Base-by-base conservation (phyloP, 495 filamentous ascomycete species). In the Ramalina peruviana region DNA sequence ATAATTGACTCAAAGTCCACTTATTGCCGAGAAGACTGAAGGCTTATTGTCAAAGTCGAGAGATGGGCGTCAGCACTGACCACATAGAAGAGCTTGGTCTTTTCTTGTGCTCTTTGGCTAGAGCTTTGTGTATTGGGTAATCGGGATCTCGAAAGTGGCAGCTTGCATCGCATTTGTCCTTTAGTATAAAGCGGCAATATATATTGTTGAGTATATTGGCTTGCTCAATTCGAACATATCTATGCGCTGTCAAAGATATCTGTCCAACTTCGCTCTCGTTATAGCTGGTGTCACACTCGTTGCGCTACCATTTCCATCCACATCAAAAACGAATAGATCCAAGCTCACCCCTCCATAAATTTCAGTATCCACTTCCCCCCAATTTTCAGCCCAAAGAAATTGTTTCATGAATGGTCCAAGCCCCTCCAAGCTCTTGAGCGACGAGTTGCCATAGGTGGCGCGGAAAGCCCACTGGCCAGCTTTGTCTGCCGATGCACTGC, bases 261-360 rank as follows among this genome's bases (percentile, higher is more conserved):
- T 54, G 39, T 38, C 26, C 30, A 64, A 53, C n/a, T 36, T 61
- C 13, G 58, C 54, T 47, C 58, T 50, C 33, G 46, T 53, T 1
- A 45, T 54, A n/a, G 55, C 48, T 30, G 61, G 50, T 36, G 45
- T 64, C 30, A 65, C 58, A 1, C 56, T 54, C 44, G 50, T 45
- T 26, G 62, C 66, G 26, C 50, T 58, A 3, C 66, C 62, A 26
- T 62, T 41, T n/a, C 46, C 48, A 36, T 60, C 55, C 11, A 65
- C 48, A 26, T 67, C 56, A 55, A 69, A 68, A 3, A 67, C 59
- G 46, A 67, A 64, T 11, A 62, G 52, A 17, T 55, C 56, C 21
- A 61, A 38, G 16, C 55, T 54, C 20, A 60, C 37, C 10, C 57
- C 62, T n/a, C 52, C 58, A 46, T 63, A 67, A 4, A 50, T n/a